Evolutionary conservation across 768 basidiomycete genomes (phyloP), one percentile per base, ranked within the genome.

Genomic region (Auricularia auricula-judae): DNA sequence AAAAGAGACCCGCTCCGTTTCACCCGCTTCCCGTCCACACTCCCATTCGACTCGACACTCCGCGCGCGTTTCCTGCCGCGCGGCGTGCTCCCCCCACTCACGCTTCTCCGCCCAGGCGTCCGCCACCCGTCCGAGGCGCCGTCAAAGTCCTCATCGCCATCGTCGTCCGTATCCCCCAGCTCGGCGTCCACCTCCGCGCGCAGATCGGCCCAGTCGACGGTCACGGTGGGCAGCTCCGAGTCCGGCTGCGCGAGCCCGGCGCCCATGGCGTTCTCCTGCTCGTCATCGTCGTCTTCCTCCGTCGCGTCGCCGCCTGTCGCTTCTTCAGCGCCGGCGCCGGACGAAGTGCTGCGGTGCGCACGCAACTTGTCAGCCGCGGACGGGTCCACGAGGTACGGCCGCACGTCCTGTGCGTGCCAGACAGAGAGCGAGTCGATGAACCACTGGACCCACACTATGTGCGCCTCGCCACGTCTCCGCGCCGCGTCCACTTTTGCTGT

Each of bases 401-500:
- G 79, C 76, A 97, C 96, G 67, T 89, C 86, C 71, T 89, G 87
- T 64, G 84, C 84, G 63, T 76, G 76, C 93, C 96, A 98, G n/a
- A 87, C 78, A n/a, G 90, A 87, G 64, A 95, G 78, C 11, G 88
- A 93, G 72, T 95, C 90, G 36, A 84, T 86, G 71, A 98, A 89
- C 96, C 96, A 99, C 8, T 83, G 79, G 7, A 89, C 75, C 85
- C 90, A 91, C 21, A 98, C 93, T 66, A 98, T 85, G 72, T 88
- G 86, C 71, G 91, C 84, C 29, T 83, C 84, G 4, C 87, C 85
- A n/a, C 84, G 83, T 71, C 83, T 83, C 51, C 88, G 83, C 0
- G 94, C 93, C 63, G 81, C 78, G 71, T 93, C 88, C 0, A 96
- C 93, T 76, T 99, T 99, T 68, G 88, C 87, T 0, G 96, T 98